phyloP scores from a whole-genome alignment of 441 rosid species.

The Populus hybrid region DNA sequence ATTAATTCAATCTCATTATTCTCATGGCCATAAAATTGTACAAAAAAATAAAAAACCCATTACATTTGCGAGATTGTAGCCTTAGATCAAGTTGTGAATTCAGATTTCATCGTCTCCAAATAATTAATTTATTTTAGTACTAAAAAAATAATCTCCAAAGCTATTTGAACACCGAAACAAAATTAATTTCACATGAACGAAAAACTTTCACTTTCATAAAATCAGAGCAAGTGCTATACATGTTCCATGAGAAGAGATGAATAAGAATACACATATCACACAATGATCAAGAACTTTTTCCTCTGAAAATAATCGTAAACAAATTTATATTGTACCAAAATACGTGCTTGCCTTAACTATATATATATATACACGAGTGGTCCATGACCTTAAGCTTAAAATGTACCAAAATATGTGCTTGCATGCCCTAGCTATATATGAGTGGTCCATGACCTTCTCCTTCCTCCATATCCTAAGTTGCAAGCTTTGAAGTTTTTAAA shows the following conservation, averaged over 20 bases:
- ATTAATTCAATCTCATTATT: neutral
- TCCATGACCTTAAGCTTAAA: neutral
- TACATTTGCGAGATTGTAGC: neutral
- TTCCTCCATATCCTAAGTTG: constrained; percentile 4
- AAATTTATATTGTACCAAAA: neutral
- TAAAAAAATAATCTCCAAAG: neutral
- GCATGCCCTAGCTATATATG: neutral
- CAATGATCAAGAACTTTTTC: neutral
- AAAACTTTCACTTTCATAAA: neutral
- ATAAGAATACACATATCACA: neutral
- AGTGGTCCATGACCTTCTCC: constrained; percentile 24
- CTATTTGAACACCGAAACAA: neutral
- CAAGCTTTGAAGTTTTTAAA: constrained; percentile 16
- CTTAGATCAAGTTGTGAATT: neutral
- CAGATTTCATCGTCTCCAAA: neutral
- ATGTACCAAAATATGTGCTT: neutral
- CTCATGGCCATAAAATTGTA: neutral
- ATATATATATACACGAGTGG: neutral
- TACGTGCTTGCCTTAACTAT: too few species aligned
- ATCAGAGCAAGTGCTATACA: neutral
- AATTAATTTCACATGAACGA: neutral
- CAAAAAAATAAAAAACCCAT: neutral
- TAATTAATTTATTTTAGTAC: neutral
- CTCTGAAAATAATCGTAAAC: neutral
- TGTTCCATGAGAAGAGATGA: neutral